Conservation (phyloP, 2,329 filamentous ascomycete species). For the Aureobasidium sp. region DNA sequence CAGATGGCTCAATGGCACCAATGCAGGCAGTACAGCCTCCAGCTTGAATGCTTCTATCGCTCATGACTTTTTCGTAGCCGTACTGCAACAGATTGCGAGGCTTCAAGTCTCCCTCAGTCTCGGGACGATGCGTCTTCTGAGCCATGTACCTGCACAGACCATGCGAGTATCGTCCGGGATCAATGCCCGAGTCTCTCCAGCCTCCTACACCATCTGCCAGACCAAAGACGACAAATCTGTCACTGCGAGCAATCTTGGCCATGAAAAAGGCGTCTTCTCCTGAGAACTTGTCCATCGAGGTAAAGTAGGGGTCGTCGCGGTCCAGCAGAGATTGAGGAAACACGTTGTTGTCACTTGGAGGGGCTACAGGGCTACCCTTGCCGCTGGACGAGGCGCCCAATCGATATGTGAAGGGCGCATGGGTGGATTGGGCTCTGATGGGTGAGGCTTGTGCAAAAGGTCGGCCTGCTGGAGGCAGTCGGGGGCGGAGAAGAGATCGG, state of each 20-base stretch:
- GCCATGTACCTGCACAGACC: constrained; percentile 92
- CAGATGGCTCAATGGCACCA: constrained; percentile 65
- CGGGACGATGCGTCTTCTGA: constrained; percentile 49
- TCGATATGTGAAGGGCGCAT: constrained; percentile 27
- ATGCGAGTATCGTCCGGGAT: constrained; percentile 92
- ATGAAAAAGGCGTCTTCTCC: constrained; percentile 98
- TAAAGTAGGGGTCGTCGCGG: constrained; percentile 40
- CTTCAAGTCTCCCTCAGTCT: constrained; percentile 30
- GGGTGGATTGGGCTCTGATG: background rate
- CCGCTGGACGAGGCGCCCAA: constrained; percentile 28
- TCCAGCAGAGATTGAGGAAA: constrained; percentile 25
- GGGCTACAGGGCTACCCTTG: constrained; percentile 26
- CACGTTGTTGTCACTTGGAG: constrained; percentile 40
- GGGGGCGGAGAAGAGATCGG: background rate
- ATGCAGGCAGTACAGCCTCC: constrained; percentile 91
- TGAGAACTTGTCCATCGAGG: constrained; percentile 52
- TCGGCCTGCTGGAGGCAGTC: background rate
- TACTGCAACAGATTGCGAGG: constrained; percentile 67
- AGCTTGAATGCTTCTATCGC: constrained; percentile 63
- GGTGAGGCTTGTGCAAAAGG: background rate
- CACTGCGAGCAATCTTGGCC: constrained; percentile 59
- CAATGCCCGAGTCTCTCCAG: constrained; percentile 86
- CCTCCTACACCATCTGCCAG: constrained; percentile 93
- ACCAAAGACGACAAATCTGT: constrained; percentile 68
- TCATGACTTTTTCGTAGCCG: constrained; percentile 74